A percentile compares a stretch with the other conserved stretches of the same genome.
Evolutionary conservation across 495 filamentous ascomycete species (phyloP).

Genomic region (Aspergillus avenaceus): DNA sequence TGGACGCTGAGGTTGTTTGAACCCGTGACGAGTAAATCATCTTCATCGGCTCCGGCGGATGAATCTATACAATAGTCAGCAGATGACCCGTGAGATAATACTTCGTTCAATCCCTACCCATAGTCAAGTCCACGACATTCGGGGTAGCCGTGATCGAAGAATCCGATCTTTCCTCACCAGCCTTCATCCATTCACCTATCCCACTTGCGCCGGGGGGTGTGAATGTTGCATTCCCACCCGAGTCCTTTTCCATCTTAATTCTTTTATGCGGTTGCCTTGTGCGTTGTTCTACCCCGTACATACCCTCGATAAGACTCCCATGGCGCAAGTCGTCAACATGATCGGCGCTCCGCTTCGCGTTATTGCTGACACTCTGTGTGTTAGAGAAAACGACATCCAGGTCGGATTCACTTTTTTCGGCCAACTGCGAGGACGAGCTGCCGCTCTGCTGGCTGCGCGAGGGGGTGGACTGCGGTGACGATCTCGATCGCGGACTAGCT

Average conservation of each 20-base stretch:
- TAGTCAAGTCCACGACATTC: conserved; percentile 63
- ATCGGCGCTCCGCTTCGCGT: conserved; percentile 25
- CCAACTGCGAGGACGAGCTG: conserved; percentile 10
- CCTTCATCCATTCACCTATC: conserved; percentile 61
- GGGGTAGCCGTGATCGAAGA: conserved; percentile 14
- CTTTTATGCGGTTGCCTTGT: conserved; percentile 60
- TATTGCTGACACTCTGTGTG: conserved; percentile 19
- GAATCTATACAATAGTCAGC: conserved; percentile 16
- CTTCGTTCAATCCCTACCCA: conserved; percentile 30
- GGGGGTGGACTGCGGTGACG: conserved; percentile 6
- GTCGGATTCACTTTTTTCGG: conserved; percentile 7
- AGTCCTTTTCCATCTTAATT: conserved; percentile 47
- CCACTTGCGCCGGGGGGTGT: conserved; percentile 46
- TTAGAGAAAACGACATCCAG: conserved; percentile 28
- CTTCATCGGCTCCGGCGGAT: conserved; percentile 26
- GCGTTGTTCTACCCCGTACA: conserved; percentile 69
- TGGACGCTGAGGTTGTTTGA: conserved; percentile 43
- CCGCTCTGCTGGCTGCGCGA: conserved; percentile 8
- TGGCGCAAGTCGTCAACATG: conserved; percentile 24
- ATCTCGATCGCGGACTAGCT: conserved; percentile 3
- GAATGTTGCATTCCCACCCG: conserved; percentile 31
- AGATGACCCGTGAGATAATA: neutral
- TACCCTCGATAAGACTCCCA: conserved; percentile 54
- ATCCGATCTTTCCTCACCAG: conserved; percentile 36
- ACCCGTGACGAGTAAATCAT: conserved; percentile 42